phyloP scores from a whole-genome alignment of 106 monocot species.

The Platanthera guangdongensis region DNA sequence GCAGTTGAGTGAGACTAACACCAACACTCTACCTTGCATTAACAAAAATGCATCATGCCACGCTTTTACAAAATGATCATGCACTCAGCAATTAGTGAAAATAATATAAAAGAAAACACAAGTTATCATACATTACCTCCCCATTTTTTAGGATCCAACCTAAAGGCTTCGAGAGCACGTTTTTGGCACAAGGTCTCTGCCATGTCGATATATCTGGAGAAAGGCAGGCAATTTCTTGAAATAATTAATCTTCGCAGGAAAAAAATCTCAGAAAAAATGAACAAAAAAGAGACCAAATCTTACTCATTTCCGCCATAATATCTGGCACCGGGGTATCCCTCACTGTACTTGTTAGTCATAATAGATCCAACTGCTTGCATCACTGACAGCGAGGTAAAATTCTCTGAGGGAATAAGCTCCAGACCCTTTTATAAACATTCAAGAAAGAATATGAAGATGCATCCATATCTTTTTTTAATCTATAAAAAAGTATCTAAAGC shows the following conservation, averaged over 20 bases:
- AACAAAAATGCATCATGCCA: neutral
- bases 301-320: constrained; percentile 99
- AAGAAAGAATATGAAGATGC: neutral
- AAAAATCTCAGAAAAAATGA: neutral
- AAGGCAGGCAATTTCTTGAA: neutral
- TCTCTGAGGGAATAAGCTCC: constrained; percentile 95
- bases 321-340: constrained; percentile 99
- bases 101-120: neutral
- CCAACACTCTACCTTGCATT: no score
- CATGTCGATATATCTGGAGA: constrained; percentile 89
- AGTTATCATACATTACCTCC: constrained; percentile 50
- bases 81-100: neutral
- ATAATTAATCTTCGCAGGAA: neutral
- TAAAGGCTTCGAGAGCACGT: constrained; percentile 86
- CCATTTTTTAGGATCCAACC: constrained; percentile 86
- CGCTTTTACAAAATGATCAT: neutral
- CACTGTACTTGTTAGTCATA: constrained; percentile 99
- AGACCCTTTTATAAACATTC: constrained; percentile 45
- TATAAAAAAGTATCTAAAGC: neutral
- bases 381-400: constrained; percentile 89
- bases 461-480: neutral
- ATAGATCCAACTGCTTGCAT: constrained; percentile 99
- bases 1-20: no score
- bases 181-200: constrained; percentile 91
- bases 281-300: constrained; percentile 10